Conservation (phyloP, 108 stramenopile genomes). For the Cyclotella cryptica region DNA sequence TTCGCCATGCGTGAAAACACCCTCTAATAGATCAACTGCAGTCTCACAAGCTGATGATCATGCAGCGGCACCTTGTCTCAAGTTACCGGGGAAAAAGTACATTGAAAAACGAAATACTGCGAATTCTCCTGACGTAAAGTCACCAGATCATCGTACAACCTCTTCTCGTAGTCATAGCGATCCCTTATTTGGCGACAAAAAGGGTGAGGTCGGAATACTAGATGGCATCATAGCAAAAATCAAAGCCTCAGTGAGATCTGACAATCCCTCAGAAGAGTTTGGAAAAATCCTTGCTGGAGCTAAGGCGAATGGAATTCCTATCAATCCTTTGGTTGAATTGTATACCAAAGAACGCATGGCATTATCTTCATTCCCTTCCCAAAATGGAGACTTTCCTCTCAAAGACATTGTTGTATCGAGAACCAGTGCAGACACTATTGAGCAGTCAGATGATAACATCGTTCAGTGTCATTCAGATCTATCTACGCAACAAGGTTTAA, state of each 20-base stretch:
- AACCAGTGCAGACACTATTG: background rate
- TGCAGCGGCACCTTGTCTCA: too few species aligned
- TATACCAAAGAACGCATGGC: conserved; percentile 32
- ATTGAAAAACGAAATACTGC: too few species aligned
- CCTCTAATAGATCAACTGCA: too few species aligned
- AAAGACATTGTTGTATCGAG: background rate
- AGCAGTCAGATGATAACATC: background rate
- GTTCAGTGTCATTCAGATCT: background rate
- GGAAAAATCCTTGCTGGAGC: conserved; percentile 41
- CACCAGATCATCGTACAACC: too few species aligned
- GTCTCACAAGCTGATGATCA: too few species aligned
- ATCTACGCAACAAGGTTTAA: background rate
- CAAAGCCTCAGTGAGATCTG: conserved; percentile 22
- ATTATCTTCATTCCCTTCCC: background rate
- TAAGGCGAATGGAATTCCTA: conserved; percentile 20
- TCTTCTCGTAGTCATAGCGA: too few species aligned
- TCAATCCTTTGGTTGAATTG: conserved; percentile 20
- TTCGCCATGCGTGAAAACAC: too few species aligned
- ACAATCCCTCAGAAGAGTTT: conserved; percentile 32
- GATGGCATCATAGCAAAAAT: conserved; percentile 10
- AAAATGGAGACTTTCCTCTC: background rate
- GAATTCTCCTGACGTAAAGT: too few species aligned
- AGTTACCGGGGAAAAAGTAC: too few species aligned
- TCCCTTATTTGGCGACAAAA: too few species aligned
- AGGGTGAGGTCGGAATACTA: background rate